Evolutionary conservation across 495 filamentous ascomycete species (phyloP), one percentile per base, ranked within the genome.

Genomic region (Aspergillus saccharolyticus): DNA sequence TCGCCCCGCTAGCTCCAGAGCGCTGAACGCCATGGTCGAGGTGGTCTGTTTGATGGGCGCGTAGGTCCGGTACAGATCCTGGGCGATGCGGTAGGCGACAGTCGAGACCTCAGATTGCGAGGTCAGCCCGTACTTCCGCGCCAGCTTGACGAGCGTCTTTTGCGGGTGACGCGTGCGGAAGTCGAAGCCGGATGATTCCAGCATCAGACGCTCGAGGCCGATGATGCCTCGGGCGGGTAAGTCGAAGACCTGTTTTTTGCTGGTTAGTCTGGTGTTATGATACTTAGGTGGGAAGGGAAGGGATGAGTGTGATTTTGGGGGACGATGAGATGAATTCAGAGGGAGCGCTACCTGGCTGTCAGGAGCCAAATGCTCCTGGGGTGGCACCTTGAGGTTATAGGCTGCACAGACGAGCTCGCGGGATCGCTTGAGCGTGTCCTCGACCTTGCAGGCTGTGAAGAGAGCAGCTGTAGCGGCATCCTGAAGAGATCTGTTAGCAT

Each of bases 361-460:
- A 0, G 89, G 81, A 6, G 87, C 87, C 45, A 92, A 80, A 56
- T 85, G 83, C 57, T 97, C 91, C 18, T 84, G 77, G 10, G 85
- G 77, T 9, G 85, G 56, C 24, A 83, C 73, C 66, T 89, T 91
- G 18, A 96, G 70, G 61, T 97, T 97, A 74, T 92, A 89, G 4
- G 88, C 86, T 7, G 91, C 91, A 58, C 89, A 94, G 5, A 97
- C 77, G 56, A 98, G 94, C 53, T 98, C 94, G 50, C 83, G 83
- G 17, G 90, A 96, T 74, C 97, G 97, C 74, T 98, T 97, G 47
- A 97, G 78, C 1, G 94, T 97, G 68, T 98, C 94, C 66, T 98
- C 94, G 45, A 93, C 91, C 71, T 98, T 98, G 81, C 93, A 97
- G 39, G 91, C 91, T 17, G 88, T 86, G 64, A 97, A 93, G 28